Evolutionary conservation across 768 basidiomycete genomes (phyloP), one percentile per base, ranked within the genome.

Genomic region (Pleurotus cornucopiae): DNA sequence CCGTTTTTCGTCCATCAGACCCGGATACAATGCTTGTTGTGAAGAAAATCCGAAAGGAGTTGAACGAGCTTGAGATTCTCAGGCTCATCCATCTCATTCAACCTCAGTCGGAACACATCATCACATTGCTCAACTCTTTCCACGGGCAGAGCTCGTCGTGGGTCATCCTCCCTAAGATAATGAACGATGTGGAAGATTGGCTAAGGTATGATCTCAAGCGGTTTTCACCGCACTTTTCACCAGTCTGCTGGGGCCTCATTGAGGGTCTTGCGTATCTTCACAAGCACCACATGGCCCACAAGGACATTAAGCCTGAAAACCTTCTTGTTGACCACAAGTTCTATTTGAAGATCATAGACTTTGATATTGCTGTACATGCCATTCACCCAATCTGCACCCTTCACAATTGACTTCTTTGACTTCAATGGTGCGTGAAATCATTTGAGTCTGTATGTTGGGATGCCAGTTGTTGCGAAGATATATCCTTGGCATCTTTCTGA

Each of bases 241-340:
- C 34, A 20, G 43, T 58, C 45, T 26, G 45, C 38, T 34, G 30
- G 30, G 30, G 30, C 30, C 30, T 34, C 30, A 9, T 34, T 2
- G 7, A 54, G 12, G 51, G 56, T 34, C 12, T 62, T 25, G 70
- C 70, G 3, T 91, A 90, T 67, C 75, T 91, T 14, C 88, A 91
- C 66, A 70, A 73, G 46, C 89, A 91, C 61, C 85, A 88, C 64
- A 84, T 91, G 64, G 91, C 89, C 46, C 88, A 91, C 66, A 76
- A 89, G 46, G 89, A 91, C 60, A 89, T 91, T 72, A 91, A 91
- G 70, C 89, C 89, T 3, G 88, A 89, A 69, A 91, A 91, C 67
- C 71, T 91, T 45, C 74, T 91, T 47, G 72, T 90, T 16, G 87
- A 84, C 44, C 72, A 88, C 63, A 82, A 85, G 60, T 86, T 87